Evolutionary conservation across 495 filamentous ascomycete genomes (phyloP), one percentile per base, ranked within the genome.

Genomic region (Cercophora scortea): DNA sequence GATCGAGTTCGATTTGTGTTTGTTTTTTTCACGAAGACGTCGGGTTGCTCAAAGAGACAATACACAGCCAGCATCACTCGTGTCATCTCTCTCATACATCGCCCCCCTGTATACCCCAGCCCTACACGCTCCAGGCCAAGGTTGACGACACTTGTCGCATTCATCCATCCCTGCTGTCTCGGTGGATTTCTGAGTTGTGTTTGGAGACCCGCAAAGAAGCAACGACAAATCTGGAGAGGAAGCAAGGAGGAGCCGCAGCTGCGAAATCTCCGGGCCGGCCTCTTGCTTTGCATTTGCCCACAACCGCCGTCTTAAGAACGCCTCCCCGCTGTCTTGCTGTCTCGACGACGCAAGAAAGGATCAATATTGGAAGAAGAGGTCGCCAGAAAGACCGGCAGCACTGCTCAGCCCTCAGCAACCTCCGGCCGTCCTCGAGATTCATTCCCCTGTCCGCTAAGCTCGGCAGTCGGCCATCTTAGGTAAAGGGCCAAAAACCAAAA

Each of bases 391-490:
- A 25, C 25, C 1, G 36, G 13, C 36, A 42, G 17, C 19, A 33
- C 2, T 13, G 17, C 43, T 10, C 8, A 45, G 16, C 15, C 18
- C 10, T 43, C 15, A 17, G 34, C 34, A 33, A 18, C 10, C 8
- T 15, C 13, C 48, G 35, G 19, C 17, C 48, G 19, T 17, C 15
- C 38, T 50, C 16, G 48, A 39, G 13, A 10, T 41, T 19, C 34
- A 32, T 16, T 18, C 56, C 57, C 56, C 51, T 51, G 52, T 19
- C 43, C 25, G 25, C 53, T 49, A 38, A 32, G 34, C 53, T 52
- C 60, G 60, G 60, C 57, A 65, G 46, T 60, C 61, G 56, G 54
- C 52, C 56, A 50, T 54, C 50, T 57, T 54, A 58, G 61, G 61
- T 58, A 54, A 50, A 56, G 41, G 34, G 41, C 42, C 55, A 54